Percentiles rank a stretch among this genome's conserved stretches.
Evolutionary conservation across 2,329 filamentous ascomycete species (phyloP).

Genomic region (Arthrocladium fulminans): DNA sequence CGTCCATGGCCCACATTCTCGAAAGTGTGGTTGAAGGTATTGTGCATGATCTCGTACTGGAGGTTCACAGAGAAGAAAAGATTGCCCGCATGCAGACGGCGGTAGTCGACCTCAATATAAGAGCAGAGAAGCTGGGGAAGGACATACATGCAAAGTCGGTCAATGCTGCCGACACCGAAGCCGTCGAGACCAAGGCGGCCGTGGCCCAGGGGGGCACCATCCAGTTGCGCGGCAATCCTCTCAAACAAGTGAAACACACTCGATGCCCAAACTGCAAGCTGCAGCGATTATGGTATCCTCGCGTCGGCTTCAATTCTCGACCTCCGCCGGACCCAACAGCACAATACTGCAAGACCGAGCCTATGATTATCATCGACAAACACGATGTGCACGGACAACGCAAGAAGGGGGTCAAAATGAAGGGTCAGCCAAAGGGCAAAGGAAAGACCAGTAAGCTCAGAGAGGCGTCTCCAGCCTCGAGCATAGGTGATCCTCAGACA

Average conservation of each 20-base stretch:
- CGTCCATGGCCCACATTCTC: constrained; percentile 35
- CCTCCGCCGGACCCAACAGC: constrained; percentile 39
- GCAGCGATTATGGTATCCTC: constrained; percentile 50
- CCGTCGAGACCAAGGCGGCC: constrained; percentile 42
- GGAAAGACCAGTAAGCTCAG: constrained; percentile 45
- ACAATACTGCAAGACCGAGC: constrained; percentile 50
- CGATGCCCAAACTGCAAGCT: constrained; percentile 53
- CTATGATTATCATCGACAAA: constrained; percentile 48
- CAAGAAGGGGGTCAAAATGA: constrained; percentile 24
- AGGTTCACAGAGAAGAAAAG: constrained; percentile 53
- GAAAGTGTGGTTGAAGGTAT: constrained; percentile 52
- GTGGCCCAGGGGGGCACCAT: constrained; percentile 46
- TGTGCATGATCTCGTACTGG: constrained; percentile 50
- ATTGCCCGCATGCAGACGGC: constrained; percentile 49
- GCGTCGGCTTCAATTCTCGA: constrained; percentile 42
- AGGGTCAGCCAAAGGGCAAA: constrained; percentile 28
- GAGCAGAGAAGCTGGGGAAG: constrained; percentile 29
- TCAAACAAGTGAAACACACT: constrained; percentile 51
- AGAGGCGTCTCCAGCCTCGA: constrained; percentile 25
- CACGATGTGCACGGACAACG: constrained; percentile 51
- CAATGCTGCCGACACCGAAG: constrained; percentile 25
- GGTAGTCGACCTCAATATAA: constrained; percentile 35
- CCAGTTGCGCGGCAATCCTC: constrained; percentile 48
- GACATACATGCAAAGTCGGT: constrained; percentile 28
- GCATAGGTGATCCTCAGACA: constrained; percentile 24